These are phyloP conservation scores for Tirmania nivea DNA, from an alignment of 495 filamentous ascomycete species.

Conservation along the genomic window DNA sequence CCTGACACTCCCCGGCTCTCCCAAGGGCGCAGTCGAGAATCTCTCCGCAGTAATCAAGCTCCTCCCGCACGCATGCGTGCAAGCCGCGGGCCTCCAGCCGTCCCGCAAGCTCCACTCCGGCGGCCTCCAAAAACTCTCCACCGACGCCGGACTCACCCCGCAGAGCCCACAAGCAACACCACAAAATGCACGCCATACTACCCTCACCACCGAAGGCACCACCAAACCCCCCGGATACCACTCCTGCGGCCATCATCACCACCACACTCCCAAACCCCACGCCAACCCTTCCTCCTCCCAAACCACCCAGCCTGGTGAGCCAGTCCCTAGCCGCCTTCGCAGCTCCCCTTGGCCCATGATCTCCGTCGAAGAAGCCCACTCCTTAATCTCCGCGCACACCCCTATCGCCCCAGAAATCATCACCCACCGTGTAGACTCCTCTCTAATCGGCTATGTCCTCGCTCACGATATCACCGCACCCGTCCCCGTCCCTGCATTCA, in stretches of 20 bases:
- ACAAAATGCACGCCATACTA: neutral
- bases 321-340: conserved; percentile 55
- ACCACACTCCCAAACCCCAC: conserved; percentile 43
- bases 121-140: conserved; percentile 64
- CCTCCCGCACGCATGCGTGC: conserved; percentile 78
- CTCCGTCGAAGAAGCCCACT: conserved; percentile 57
- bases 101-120: conserved; percentile 63
- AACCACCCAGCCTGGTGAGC: conserved; percentile 65
- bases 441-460: conserved; percentile 51
- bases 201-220: neutral
- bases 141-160: conserved; percentile 45
- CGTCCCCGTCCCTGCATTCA: conserved; percentile 76
- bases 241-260: conserved; percentile 33
- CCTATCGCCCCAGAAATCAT: conserved; percentile 31
- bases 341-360: conserved; percentile 85
- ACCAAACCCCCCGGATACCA: conserved; percentile 20
- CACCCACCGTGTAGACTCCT: conserved; percentile 34
- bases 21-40: conserved; percentile 92
- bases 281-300: conserved; percentile 37
- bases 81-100: conserved; percentile 53
- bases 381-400: conserved; percentile 47
- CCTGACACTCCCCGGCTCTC: conserved; percentile 79
- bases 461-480: conserved; percentile 60
- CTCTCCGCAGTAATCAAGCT: conserved; percentile 75
- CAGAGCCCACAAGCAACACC: conserved; percentile 8